Evolutionary conservation across 169 alveolate genomes (phyloP), one percentile per base, ranked within the genome.

Genomic region (Theileria equi): DNA sequence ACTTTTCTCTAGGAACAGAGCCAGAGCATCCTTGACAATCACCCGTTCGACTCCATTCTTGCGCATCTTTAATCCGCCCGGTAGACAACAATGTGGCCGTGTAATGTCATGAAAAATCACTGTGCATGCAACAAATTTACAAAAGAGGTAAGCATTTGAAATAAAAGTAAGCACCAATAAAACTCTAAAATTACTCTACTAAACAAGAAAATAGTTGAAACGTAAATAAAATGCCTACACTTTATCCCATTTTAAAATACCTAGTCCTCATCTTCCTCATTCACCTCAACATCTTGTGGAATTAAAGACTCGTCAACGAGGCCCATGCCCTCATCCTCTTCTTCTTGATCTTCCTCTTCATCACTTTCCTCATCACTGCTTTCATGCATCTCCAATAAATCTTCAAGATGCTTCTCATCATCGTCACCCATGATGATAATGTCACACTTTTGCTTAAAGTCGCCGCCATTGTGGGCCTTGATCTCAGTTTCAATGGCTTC

Each of bases 371-470:
- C 91, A 21, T 87, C 92, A 45, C 88, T 80, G 47, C 81, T 62
- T 58, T 89, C 91, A 50, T 83, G 91, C 66, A 54, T 81, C 23
- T 87, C 88, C n/a, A 84, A 61, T 41, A 92, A 68, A 48, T 77
- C 91, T 28, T 90, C 93, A 31, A 90, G 71, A 59, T 93, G 90
- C 45, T 78, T 84, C 32, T 91, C 97, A 34, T 89, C 96, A 53
- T 92, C 94, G 16, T 90, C 95, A n/a, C 96, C 96, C 36, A 93
- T 84, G 17, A 92, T 89, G 44, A 78, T 72, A 31, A 94, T 91
- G 31, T 92, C 95, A 19, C 91, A 94, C 55, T 90, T 90, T 23
- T 90, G 80, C 64, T 90, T 85, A 82, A 90, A 95, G 61, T 90
- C 95, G 5, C 98, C 98, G 44, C 95, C 93, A 61, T 73, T 82